Conservation (phyloP, 805 yeast species). For the Hanseniaspora guilliermondii region DNA sequence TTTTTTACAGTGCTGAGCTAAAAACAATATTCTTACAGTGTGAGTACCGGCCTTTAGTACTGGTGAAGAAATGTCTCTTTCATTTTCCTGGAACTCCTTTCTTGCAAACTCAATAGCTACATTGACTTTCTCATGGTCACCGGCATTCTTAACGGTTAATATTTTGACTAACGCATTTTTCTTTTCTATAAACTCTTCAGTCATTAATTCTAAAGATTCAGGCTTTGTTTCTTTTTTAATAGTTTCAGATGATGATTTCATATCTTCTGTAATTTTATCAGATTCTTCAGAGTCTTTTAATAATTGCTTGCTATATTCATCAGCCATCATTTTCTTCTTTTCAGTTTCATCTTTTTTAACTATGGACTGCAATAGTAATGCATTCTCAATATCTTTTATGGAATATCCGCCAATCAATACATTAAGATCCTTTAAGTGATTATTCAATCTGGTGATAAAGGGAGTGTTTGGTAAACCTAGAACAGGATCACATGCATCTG, state of each 20-base stretch:
- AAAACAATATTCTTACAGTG: slow-evolving; percentile 66
- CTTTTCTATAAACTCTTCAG: slow-evolving; percentile 41
- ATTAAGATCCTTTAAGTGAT: slow-evolving; percentile 54
- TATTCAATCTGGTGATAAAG: slow-evolving; percentile 53
- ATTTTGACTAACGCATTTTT: slow-evolving; percentile 61
- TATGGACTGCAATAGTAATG: slow-evolving; percentile 44
- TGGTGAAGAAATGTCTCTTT: slow-evolving; percentile 88
- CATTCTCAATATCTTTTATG: slow-evolving; percentile 55
- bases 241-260: background rate
- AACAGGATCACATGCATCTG: slow-evolving; percentile 62
- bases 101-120: slow-evolving; percentile 54
- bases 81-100: slow-evolving; percentile 66
- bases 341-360: slow-evolving; percentile 28
- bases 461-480: slow-evolving; percentile 57
- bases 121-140: slow-evolving; percentile 43
- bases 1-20: slow-evolving; percentile 59
- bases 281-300: background rate
- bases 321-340: background rate
- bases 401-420: slow-evolving; percentile 50
- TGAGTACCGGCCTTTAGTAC: slow-evolving; percentile 91
- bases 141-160: slow-evolving; percentile 59
- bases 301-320: background rate
- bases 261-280: background rate
- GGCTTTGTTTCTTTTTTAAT: background rate
- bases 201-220: slow-evolving; percentile 15